Evolutionary conservation across 352 stramenopile genomes (phyloP), one percentile per base, ranked within the genome.

Genomic region (Globisporangium okanoganense): DNA sequence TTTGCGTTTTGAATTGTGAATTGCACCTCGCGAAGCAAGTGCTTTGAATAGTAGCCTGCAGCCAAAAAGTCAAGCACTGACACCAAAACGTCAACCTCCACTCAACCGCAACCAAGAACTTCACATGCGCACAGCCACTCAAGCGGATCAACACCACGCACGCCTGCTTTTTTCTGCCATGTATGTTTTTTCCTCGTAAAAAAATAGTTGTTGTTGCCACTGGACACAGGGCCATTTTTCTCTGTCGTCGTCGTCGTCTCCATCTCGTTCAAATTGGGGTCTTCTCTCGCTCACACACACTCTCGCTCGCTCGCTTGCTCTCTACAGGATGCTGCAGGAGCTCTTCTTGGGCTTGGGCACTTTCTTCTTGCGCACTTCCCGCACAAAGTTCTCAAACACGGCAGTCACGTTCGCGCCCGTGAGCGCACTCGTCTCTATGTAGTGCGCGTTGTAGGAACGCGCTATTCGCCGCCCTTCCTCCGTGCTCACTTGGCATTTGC

Each of bases 341-440:
- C 66, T 87, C 65, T 90, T 90, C 72, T 91, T 89, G 44, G 71
- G 70, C 69, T 88, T 88, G 57, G 80, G 82, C 55, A 85, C 76
- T 64, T 88, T 79, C 63, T 90, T 90, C 64, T 87, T 80, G 70
- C 85, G 81, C 56, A 90, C 85, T 65, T 95, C 87, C 5, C 80
- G 79, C 59, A 95, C 81, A 75, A 96, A 92, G 54, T 78, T 88
- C 67, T 96, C 85, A 64, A 96, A 96, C 33, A 96, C 83, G 3
- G 84, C 82, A 52, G 82, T 91, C 35, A 96, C 85, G 65, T 94
- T 92, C 44, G 73, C 83, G 61, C 87, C 87, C 48, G 85, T 96
- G 56, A 92, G 66, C 27, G 87, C 87, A 67, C 83, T 94, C 51
- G 86, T 92, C 62, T 96, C 86, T 64, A 96, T 91, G 69, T 96